A percentile compares a stretch with the other conserved stretches of the same genome.
phyloP scores from a whole-genome alignment of 2,329 filamentous ascomycete species.

The Coleophoma crateriformis region DNA sequence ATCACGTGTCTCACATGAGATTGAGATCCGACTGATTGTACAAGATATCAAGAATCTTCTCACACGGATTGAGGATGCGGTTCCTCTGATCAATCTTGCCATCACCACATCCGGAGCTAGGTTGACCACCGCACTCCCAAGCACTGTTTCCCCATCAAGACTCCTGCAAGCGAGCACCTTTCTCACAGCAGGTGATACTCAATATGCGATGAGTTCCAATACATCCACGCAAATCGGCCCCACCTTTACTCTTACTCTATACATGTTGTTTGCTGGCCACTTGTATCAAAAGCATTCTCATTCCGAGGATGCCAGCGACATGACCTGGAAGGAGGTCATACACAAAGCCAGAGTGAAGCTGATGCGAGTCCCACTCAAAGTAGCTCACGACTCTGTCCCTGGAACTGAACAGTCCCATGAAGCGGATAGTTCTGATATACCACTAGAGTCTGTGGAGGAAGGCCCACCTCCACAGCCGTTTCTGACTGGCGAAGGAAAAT shows the following conservation, averaged over 20 bases:
- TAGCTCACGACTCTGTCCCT: background rate
- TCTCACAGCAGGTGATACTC: slow-evolving; percentile 78
- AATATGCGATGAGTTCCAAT: slow-evolving; percentile 63
- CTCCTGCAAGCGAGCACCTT: slow-evolving; percentile 90
- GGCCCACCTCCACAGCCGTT: slow-evolving; percentile 32
- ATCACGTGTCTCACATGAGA: slow-evolving; percentile 50
- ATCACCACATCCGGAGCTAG: slow-evolving; percentile 91
- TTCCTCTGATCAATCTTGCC: slow-evolving; percentile 86
- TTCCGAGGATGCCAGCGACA: slow-evolving; percentile 18
- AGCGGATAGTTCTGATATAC: background rate
- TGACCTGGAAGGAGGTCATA: slow-evolving; percentile 93
- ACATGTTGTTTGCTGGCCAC: slow-evolving; percentile 91
- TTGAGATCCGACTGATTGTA: slow-evolving; percentile 65
- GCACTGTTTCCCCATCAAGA: slow-evolving; percentile 83
- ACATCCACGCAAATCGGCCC: slow-evolving; percentile 78
- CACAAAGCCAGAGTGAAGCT: slow-evolving; percentile 87
- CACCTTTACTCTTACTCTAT: slow-evolving; percentile 78
- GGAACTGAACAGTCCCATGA: background rate
- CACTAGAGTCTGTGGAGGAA: slow-evolving; percentile 9
- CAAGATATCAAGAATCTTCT: slow-evolving; percentile 71
- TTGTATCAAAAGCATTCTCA: slow-evolving; percentile 38
- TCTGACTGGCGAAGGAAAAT: slow-evolving; percentile 16
- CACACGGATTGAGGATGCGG: slow-evolving; percentile 78
- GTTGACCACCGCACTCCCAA: slow-evolving; percentile 71
- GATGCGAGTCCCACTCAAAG: slow-evolving; percentile 21